A percentile compares a stretch with the other conserved stretches of the same genome.
phyloP scores from a whole-genome alignment of 257 asterid genomes.

The Cinchona pubescens region DNA sequence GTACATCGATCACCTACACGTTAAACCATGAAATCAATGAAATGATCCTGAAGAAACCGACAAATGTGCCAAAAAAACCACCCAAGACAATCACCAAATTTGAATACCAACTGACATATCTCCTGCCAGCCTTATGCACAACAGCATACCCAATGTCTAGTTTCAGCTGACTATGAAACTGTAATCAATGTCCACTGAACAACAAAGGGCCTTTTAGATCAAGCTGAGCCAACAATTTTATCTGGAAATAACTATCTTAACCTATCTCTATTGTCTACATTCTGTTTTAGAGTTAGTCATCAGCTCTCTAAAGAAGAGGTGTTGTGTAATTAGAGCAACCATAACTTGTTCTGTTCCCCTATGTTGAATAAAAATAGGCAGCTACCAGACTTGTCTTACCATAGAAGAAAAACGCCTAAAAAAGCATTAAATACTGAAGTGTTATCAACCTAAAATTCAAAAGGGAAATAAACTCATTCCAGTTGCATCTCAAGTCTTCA shows the following conservation, averaged over 20 bases:
- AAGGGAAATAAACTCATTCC: background rate
- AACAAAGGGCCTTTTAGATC: background rate
- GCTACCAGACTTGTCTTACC: background rate
- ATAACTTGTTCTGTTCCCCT: no score
- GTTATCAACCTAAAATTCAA: no score
- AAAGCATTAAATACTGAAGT: background rate
- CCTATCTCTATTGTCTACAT: no score
- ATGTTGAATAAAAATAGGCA: background rate
- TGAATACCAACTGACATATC: background rate
- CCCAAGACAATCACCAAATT: background rate
- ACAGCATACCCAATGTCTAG: background rate
- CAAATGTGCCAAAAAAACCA: background rate
- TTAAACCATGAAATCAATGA: background rate
- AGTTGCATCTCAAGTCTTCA: background rate
- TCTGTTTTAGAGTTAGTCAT: no score
- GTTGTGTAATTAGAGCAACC: no score
- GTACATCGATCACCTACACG: background rate
- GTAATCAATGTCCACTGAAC: background rate
- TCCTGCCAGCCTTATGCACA: background rate
- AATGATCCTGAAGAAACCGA: background rate
- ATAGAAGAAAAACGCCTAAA: background rate
- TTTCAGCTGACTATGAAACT: background rate
- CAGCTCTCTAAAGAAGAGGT: no score
- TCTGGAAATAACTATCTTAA: background rate
- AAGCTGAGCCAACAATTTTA: background rate